Evolutionary conservation across 306 rosid species (phyloP).

Genomic region (Adenanthera pavonina): DNA sequence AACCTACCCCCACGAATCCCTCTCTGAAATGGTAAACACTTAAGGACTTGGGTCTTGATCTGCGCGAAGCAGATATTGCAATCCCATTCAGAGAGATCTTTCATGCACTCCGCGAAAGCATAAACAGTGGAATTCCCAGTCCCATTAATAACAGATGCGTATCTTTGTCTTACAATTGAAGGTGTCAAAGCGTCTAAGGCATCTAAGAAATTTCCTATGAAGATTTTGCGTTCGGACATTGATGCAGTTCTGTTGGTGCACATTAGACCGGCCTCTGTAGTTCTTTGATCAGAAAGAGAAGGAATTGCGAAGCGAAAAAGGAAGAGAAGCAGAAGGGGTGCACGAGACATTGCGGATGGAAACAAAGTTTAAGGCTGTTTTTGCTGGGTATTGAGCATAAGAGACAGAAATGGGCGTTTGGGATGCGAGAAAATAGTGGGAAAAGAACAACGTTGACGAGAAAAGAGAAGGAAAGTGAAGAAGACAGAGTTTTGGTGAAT

Average conservation of each 20-base stretch:
- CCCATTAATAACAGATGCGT: conserved; percentile 53
- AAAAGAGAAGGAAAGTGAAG: neutral
- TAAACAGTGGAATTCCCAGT: conserved; percentile 53
- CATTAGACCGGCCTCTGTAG: conserved; percentile 52
- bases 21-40: conserved; percentile 68
- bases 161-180: conserved; percentile 33
- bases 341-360: conserved; percentile 18
- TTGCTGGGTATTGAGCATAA: neutral
- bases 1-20: conserved; percentile 59
- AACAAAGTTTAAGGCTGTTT: neutral
- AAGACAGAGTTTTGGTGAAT: neutral
- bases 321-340: conserved; percentile 18
- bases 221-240: conserved; percentile 36
- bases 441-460: neutral
- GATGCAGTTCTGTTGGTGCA: conserved; percentile 63
- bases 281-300: conserved; percentile 56
- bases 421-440: neutral
- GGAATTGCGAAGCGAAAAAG: conserved; percentile 11
- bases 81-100: conserved; percentile 58
- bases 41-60: conserved; percentile 62
- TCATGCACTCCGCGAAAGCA: conserved; percentile 73
- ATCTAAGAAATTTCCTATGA: conserved; percentile 53
- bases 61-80: conserved; percentile 70
- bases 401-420: neutral
- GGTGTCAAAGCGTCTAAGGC: conserved; percentile 57